Percentiles rank a stretch among this genome's conserved stretches.
These are phyloP conservation scores for Dothistroma pini DNA, from an alignment of 2,329 filamentous ascomycete genomes.

Conservation along the genomic window DNA sequence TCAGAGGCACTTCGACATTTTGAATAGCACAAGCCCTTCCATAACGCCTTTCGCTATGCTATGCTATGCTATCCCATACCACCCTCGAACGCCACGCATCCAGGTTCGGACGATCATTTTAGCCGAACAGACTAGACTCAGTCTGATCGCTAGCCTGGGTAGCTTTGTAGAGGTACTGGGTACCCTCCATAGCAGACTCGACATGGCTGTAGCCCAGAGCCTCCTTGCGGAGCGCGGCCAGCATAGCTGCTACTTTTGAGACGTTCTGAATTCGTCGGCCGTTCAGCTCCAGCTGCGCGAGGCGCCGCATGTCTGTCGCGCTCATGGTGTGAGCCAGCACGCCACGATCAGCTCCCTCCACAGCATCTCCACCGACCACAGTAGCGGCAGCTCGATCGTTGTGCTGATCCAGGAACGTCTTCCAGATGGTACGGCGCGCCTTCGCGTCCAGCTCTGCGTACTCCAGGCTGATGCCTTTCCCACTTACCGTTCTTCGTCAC, in stretches of 20 bases:
- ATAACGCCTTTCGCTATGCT: background rate
- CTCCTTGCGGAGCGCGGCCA: constrained; percentile 28
- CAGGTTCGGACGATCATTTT: background rate
- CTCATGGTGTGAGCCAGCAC: constrained; percentile 30
- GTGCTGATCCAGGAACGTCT: constrained; percentile 41
- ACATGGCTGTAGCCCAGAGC: constrained; percentile 31
- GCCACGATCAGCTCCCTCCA: background rate
- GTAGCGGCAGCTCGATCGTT: constrained; percentile 16
- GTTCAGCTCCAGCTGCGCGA: constrained; percentile 36
- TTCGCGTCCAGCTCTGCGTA: constrained; percentile 41
- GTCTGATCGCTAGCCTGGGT: background rate
- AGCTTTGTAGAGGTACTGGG: background rate
- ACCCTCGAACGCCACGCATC: background rate
- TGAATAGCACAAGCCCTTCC: background rate
- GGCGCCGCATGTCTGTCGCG: constrained; percentile 30
- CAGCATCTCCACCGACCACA: constrained; percentile 7
- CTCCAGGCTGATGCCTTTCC: constrained; percentile 40
- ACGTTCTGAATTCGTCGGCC: constrained; percentile 44
- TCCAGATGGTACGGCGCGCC: constrained; percentile 42
- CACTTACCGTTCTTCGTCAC: constrained; percentile 28
- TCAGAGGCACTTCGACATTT: no score
- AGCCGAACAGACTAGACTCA: background rate
- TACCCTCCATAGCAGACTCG: constrained; percentile 11
- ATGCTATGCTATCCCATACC: background rate
- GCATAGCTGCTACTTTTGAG: constrained; percentile 40